Evolutionary conservation across 192 early-diverging fungal species (phyloP).

Genomic region (Entomortierella beljakovae): DNA sequence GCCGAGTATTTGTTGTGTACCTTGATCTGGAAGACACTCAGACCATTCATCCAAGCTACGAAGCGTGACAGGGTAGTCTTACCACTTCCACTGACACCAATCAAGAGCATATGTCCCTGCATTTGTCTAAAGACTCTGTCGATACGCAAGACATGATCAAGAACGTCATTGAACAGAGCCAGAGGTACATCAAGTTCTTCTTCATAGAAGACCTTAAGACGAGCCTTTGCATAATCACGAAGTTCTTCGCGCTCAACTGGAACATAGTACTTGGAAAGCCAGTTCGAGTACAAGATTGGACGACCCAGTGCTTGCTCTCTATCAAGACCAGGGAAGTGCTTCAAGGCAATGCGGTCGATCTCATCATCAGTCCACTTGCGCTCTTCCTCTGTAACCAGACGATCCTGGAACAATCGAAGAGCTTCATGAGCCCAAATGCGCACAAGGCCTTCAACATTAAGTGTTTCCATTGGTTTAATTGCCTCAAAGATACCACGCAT

Average conservation of each 20-base stretch:
- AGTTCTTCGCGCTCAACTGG: conserved; percentile 90
- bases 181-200: conserved; percentile 98
- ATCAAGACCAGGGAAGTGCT: conserved; percentile 91
- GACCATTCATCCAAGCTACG: conserved; percentile 99
- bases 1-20: conserved; percentile 97
- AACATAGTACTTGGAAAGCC: conserved; percentile 94
- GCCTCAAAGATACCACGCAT: conserved; percentile 97
- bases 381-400: conserved; percentile 90
- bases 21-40: conserved; percentile 96
- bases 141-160: conserved; percentile 98
- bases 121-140: conserved; percentile 98
- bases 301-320: conserved; percentile 75
- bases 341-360: conserved; percentile 84
- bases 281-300: conserved; percentile 98
- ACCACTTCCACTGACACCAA: conserved; percentile 97
- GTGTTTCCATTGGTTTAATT: conserved; percentile 84
- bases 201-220: conserved; percentile 98
- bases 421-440: conserved; percentile 99
- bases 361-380: conserved; percentile 91
- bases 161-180: conserved; percentile 93
- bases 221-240: conserved; percentile 92
- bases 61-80: conserved; percentile 99
- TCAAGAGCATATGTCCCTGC: conserved; percentile 98
- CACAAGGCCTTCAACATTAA: conserved; percentile 87
- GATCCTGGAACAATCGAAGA: conserved; percentile 98